These are phyloP conservation scores for Suillus tomentosus DNA, from an alignment of 768 basidiomycete species.

Conservation along the genomic window DNA sequence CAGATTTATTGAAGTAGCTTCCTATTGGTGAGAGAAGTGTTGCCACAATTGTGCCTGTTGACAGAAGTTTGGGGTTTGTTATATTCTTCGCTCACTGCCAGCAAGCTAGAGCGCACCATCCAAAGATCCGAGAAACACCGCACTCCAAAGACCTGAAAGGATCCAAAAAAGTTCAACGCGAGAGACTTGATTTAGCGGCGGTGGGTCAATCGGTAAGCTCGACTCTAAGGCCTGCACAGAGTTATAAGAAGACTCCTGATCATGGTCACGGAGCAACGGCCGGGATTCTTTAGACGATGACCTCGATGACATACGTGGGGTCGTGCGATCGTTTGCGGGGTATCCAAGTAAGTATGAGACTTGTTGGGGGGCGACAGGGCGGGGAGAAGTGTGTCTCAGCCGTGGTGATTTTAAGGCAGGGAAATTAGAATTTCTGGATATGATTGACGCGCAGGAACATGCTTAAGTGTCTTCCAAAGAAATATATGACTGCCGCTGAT, in stretches of 20 bases:
- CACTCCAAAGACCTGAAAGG: constrained; percentile 77
- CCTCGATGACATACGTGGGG: constrained; percentile 39
- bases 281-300: constrained; percentile 53
- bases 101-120: constrained; percentile 57
- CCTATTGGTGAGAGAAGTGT: constrained; percentile 85
- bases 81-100: not conserved
- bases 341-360: constrained; percentile 14
- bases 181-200: constrained; percentile 49
- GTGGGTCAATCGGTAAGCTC: constrained; percentile 28
- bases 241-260: constrained; percentile 44
- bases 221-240: constrained; percentile 39
- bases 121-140: constrained; percentile 81
- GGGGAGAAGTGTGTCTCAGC: constrained; percentile 7
- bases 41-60: constrained; percentile 76
- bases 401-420: constrained; percentile 12
- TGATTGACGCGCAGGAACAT: constrained; percentile 20
- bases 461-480: constrained; percentile 11
- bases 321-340: constrained; percentile 5
- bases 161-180: constrained; percentile 66
- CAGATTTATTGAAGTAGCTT: constrained; percentile 78
- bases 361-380: constrained; percentile 4
- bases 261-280: constrained; percentile 55
- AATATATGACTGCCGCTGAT: constrained; percentile 26
- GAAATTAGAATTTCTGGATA: constrained; percentile 2
- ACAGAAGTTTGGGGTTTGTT: constrained; percentile 10